Evolutionary conservation across 257 asterid genomes (phyloP), one percentile per base, ranked within the genome.

Genomic region (Salvia hispanica): DNA sequence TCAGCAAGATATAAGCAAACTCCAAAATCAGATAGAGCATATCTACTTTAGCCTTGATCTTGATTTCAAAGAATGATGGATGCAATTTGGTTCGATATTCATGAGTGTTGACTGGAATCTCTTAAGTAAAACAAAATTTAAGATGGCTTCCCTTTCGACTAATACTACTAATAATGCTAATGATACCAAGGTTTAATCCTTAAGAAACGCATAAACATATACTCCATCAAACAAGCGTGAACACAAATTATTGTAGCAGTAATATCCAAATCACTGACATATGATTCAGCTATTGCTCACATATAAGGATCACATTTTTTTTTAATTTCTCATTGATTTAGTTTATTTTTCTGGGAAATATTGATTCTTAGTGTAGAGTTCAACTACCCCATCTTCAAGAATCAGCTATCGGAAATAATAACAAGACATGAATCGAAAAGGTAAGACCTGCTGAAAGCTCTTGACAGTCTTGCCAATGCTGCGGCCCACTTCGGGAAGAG

Each of bases 391-490:
- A 48, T 44, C 71, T 40, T 34, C 46, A 58, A 48, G 48, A 51
- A 63, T 12, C 39, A 55, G 51, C 58, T 61, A 72, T 45, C 34
- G 3, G 9, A 51, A 48, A 16, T 7, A 15, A 3, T 43, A 61
- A 39, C 25, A 46, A 61, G 9, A 34, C 4, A 43, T 14, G 31
- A 37, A 58, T 36, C 12, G 5, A 14, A 42, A 42, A 57, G 45
- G 8, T 9, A 9, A 25, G 11, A 91, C 98, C 98, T 91, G 94
- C 50, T 91, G 98, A 66, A 91, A 91, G 82, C 98, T 86, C 82
- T 91, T 89, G 79, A 91, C 73, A 5, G 98, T 91, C 83, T 85
- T 91, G 79, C 98, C 98, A 69, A 91, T 76, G 55, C 90, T 85
- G 13, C 87, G 80, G 51, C 98, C 98, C 9, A 89, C 90, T 73